A percentile compares a stretch with the other conserved stretches of the same genome.
These are phyloP conservation scores for Tricholoma sp. DNA, from an alignment of 768 basidiomycete genomes.

Conservation along the genomic window DNA sequence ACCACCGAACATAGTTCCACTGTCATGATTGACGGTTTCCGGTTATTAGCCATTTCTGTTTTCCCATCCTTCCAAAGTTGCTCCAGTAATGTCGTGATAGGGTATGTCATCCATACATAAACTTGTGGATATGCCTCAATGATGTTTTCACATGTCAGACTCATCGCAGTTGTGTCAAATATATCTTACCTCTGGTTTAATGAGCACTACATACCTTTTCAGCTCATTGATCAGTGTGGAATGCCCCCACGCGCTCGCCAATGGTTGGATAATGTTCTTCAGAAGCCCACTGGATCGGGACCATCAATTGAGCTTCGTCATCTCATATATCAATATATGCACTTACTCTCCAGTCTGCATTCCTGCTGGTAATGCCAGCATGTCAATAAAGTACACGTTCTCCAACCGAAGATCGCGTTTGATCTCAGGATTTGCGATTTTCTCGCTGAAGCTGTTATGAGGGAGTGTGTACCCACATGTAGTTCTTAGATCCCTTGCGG, in stretches of 20 bases:
- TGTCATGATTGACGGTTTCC: neutral
- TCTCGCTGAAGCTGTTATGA: neutral
- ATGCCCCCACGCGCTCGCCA: neutral
- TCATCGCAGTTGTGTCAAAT: too few species aligned
- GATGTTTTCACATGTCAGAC: too few species aligned
- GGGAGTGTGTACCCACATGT: neutral
- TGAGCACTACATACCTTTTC: neutral
- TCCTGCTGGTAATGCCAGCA: neutral
- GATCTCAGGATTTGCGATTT: neutral
- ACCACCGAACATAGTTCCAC: neutral
- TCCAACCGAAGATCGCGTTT: neutral
- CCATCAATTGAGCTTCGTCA: too few species aligned
- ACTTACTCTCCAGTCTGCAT: neutral
- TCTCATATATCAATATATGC: too few species aligned
- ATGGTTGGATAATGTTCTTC: neutral
- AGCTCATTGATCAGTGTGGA: neutral
- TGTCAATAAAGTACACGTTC: conserved; percentile 2
- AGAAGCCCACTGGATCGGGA: too few species aligned
- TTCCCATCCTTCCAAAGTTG: neutral
- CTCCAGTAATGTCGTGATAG: neutral
- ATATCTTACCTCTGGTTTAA: neutral
- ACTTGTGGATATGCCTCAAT: neutral
- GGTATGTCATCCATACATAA: neutral
- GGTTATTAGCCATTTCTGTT: neutral
- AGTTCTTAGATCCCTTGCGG: neutral